A percentile compares a stretch with the other conserved stretches of the same genome.
Evolutionary conservation across 2,329 filamentous ascomycete genomes (phyloP).

Genomic region (Ophiosphaerella narmari): DNA sequence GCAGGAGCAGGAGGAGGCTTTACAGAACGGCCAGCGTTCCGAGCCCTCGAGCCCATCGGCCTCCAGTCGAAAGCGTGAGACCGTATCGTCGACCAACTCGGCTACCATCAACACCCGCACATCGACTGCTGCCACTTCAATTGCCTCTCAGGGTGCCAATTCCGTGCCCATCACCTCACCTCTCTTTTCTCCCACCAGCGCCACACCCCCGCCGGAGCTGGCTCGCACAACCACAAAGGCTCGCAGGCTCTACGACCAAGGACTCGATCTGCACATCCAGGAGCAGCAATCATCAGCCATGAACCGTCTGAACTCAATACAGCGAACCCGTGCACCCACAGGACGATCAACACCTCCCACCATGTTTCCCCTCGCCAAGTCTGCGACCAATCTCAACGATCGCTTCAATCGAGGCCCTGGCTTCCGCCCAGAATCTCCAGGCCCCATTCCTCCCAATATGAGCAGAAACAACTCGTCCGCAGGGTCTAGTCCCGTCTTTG

Average conservation of each 20-base stretch:
- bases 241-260: conserved; percentile 80
- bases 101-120: conserved; percentile 67
- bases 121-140: conserved; percentile 87
- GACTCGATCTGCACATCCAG: conserved; percentile 76
- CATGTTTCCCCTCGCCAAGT: conserved; percentile 49
- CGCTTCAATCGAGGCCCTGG: conserved; percentile 48
- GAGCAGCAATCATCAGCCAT: conserved; percentile 79
- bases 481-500: conserved; percentile 48
- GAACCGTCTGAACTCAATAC: conserved; percentile 78
- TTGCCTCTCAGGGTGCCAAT: conserved; percentile 69
- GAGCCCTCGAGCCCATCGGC: conserved; percentile 58
- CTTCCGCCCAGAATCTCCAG: conserved; percentile 55
- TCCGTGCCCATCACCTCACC: conserved; percentile 43
- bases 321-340: conserved; percentile 58
- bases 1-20: conserved; percentile 29
- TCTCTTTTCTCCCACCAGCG: conserved; percentile 24
- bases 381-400: conserved; percentile 54
- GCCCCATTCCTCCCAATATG: conserved; percentile 45
- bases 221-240: conserved; percentile 72
- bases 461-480: conserved; percentile 38
- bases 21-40: conserved; percentile 45
- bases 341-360: conserved; percentile 58
- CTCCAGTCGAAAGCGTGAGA: conserved; percentile 78
- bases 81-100: conserved; percentile 81
- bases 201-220: conserved; percentile 45